Evolutionary conservation across 805 yeast species (phyloP).

Genomic region (Myxozyma melibiosi): DNA sequence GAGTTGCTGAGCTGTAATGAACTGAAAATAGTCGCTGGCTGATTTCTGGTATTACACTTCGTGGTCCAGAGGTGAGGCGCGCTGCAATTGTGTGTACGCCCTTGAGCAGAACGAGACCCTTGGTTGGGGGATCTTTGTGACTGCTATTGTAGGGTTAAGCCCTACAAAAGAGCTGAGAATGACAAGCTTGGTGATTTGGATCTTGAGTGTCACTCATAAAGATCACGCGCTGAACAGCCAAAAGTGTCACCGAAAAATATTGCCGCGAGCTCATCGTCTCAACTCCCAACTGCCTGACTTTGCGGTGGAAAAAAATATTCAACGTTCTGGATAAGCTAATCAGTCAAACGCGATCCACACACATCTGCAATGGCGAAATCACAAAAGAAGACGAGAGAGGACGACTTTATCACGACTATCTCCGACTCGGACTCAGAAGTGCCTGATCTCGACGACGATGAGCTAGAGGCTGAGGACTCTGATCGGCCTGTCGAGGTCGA

Average conservation of each 20-base stretch:
- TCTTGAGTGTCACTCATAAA: background rate
- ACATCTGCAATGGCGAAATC: slow-evolving; percentile 23
- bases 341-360: too few species aligned
- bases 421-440: slow-evolving; percentile 29
- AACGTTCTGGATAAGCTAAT: too few species aligned
- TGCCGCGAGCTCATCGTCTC: background rate
- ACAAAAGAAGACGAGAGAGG: background rate
- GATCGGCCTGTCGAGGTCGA: slow-evolving; percentile 17
- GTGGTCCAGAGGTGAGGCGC: slow-evolving; percentile 10
- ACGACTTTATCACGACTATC: slow-evolving; percentile 29
- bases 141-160: slow-evolving; percentile 12
- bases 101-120: slow-evolving; percentile 7
- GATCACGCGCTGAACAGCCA: background rate
- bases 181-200: too few species aligned
- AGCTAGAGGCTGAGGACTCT: slow-evolving; percentile 22
- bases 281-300: slow-evolving; percentile 5
- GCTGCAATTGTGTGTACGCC: slow-evolving; percentile 4
- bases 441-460: slow-evolving; percentile 26
- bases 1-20: slow-evolving; percentile 1
- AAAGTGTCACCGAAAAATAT: slow-evolving; percentile 6
- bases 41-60: background rate
- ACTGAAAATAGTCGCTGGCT: slow-evolving; percentile 4
- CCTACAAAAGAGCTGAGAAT: too few species aligned
- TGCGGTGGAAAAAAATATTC: too few species aligned
- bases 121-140: background rate